These are phyloP conservation scores for Fistulifera pelliculosa DNA, from an alignment of 108 stramenopile species.

Conservation along the genomic window DNA sequence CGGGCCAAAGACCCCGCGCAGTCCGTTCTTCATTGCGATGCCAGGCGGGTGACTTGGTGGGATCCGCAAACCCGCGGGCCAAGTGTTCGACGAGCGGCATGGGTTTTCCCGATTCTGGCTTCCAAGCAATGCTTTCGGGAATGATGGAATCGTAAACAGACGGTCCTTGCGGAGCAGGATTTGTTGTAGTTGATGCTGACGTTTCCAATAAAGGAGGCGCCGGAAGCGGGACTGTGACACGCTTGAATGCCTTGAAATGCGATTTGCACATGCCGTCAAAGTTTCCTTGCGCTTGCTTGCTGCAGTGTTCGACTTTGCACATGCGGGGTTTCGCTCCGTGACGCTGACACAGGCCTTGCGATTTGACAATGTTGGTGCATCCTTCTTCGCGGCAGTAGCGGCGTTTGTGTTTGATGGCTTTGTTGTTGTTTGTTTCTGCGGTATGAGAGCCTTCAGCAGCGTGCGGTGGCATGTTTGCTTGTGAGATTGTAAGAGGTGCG, in stretches of 20 bases:
- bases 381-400: conserved; percentile 46
- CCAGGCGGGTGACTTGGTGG: conserved; percentile 48
- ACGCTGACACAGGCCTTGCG: conserved; percentile 54
- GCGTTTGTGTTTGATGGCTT: conserved; percentile 38
- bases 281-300: conserved; percentile 50
- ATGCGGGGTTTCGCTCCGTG: conserved; percentile 48
- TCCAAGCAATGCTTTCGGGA: conserved; percentile 32
- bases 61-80: conserved; percentile 31
- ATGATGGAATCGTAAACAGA: conserved; percentile 59
- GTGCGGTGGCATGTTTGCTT: too few relatives aligned
- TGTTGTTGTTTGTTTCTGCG: background rate
- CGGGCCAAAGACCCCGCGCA: conserved; percentile 46
- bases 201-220: conserved; percentile 6
- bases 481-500: too few relatives aligned
- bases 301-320: conserved; percentile 39
- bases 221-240: conserved; percentile 24
- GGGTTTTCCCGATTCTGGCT: conserved; percentile 4
- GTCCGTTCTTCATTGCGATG: conserved; percentile 62
- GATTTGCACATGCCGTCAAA: conserved; percentile 62
- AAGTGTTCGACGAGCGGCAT: conserved; percentile 36
- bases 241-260: conserved; percentile 46
- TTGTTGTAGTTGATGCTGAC: conserved; percentile 8
- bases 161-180: conserved; percentile 22
- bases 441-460: too few relatives aligned
- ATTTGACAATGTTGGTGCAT: conserved; percentile 57